Percentiles rank a stretch among this genome's conserved stretches.
Conservation (phyloP, 306 rosid species). For the Vicia faba region DNA sequence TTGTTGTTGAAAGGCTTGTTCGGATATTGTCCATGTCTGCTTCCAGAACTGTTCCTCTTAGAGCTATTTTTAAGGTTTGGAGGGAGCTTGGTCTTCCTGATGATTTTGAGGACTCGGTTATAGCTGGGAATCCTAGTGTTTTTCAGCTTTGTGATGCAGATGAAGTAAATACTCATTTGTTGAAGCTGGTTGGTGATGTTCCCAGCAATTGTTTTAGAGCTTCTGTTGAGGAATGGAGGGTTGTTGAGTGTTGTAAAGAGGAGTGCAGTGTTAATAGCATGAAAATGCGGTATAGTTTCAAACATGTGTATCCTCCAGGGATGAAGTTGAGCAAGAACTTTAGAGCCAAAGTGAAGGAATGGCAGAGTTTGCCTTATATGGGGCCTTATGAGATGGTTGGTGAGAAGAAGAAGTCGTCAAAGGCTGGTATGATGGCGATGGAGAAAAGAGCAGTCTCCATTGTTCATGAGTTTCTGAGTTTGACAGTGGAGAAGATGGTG, state of each 20-base stretch:
- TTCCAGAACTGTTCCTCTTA: slow-evolving; percentile 74
- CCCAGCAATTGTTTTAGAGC: slow-evolving; percentile 48
- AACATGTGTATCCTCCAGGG: slow-evolving; percentile 77
- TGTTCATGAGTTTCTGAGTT: slow-evolving; percentile 84
- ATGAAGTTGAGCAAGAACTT: slow-evolving; percentile 72
- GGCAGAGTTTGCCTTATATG: slow-evolving; percentile 74
- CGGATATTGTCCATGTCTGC: slow-evolving; percentile 75
- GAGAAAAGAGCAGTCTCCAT: slow-evolving; percentile 85
- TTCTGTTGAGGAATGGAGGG: slow-evolving; percentile 85
- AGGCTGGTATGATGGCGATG: slow-evolving; percentile 50
- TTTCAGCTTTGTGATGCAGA: slow-evolving; percentile 70
- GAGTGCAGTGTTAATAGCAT: slow-evolving; percentile 56
- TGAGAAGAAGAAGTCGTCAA: slow-evolving; percentile 52
- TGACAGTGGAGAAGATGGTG: slow-evolving; percentile 91
- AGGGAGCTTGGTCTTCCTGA: slow-evolving; percentile 95
- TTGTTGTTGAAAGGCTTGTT: slow-evolving; percentile 64
- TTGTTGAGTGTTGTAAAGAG: slow-evolving; percentile 73
- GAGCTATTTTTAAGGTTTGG: slow-evolving; percentile 83
- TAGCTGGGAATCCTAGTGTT: slow-evolving; percentile 54
- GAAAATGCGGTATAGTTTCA: slow-evolving; percentile 64
- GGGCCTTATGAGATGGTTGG: slow-evolving; percentile 72
- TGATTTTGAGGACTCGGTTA: slow-evolving; percentile 82
- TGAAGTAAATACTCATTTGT: slow-evolving; percentile 74
- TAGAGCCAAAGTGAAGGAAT: slow-evolving; percentile 83
- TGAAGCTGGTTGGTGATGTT: slow-evolving; percentile 59